phyloP scores from a whole-genome alignment of 176 grass and related monocot species.

The Cymbopogon citratus region DNA sequence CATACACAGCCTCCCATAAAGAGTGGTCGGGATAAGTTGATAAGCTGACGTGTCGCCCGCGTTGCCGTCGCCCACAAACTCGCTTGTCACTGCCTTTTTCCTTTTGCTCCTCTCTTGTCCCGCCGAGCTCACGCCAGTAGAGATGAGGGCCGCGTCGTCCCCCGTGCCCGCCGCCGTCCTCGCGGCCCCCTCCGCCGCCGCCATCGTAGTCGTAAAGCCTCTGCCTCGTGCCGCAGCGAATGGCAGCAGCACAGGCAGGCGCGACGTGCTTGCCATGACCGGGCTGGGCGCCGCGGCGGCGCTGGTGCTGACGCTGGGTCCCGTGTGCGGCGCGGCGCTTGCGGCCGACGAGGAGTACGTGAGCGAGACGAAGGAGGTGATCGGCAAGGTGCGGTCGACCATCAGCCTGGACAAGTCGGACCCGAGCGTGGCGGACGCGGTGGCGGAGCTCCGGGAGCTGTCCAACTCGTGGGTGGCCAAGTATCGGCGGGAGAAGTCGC shows the following conservation, averaged over 20 bases:
- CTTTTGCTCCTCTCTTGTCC: neutral
- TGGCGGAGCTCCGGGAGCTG: slow-evolving; percentile 78
- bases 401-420: slow-evolving; percentile 81
- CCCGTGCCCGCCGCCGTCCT: slow-evolving; percentile 26
- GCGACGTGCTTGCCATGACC: slow-evolving; percentile 19
- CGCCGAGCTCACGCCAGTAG: neutral
- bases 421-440: slow-evolving; percentile 67
- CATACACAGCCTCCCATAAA: slow-evolving; percentile 12
- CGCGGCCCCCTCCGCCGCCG: slow-evolving; percentile 1
- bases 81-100: neutral
- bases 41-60: slow-evolving; percentile 41
- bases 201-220: neutral
- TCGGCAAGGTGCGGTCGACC: slow-evolving; percentile 85
- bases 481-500: slow-evolving; percentile 77
- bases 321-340: slow-evolving; percentile 20
- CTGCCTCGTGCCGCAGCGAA: neutral
- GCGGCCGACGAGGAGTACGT: slow-evolving; percentile 85
- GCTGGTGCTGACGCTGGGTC: slow-evolving; percentile 16
- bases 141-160: slow-evolving; percentile 42
- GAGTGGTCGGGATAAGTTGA: slow-evolving; percentile 37
- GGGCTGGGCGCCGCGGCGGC: slow-evolving; percentile 18
- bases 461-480: slow-evolving; percentile 97
- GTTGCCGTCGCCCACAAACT: neutral
- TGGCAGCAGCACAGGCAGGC: neutral
- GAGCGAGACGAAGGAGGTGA: slow-evolving; percentile 84